Percentiles rank a stretch among this genome's conserved stretches.
These are phyloP conservation scores for Podosphaera fusca DNA, from an alignment of 2,329 filamentous ascomycete genomes.

Conservation along the genomic window DNA sequence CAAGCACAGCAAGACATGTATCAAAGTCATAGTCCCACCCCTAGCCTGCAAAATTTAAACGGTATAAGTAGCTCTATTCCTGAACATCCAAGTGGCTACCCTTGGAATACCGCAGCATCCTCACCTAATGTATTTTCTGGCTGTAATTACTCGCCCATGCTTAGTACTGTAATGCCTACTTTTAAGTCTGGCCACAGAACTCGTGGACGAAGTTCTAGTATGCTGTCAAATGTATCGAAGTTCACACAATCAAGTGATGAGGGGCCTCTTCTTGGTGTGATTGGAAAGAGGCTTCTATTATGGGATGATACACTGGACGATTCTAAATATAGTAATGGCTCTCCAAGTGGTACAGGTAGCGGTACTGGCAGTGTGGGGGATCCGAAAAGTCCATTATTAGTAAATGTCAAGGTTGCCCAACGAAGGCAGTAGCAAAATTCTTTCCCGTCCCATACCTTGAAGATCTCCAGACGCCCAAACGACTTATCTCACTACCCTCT, in stretches of 20 bases:
- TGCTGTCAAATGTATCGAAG: conserved; percentile 43
- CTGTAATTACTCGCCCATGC: conserved; percentile 3
- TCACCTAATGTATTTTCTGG: conserved; percentile 3
- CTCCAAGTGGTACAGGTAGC: conserved; percentile 17
- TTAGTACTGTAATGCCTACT: conserved; percentile 1
- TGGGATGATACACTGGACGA: conserved; percentile 9
- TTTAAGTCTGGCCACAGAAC: conserved; percentile 6
- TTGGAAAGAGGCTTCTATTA: conserved; percentile 2
- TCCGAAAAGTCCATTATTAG: conserved; percentile 24
- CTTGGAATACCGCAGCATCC: conserved; percentile 9
- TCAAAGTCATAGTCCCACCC: conserved; percentile 5
- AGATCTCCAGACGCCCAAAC: no score
- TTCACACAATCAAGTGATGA: conserved; percentile 39
- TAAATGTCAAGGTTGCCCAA: conserved; percentile 4
- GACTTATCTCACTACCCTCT: no score
- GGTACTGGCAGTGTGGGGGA: conserved; percentile 24
- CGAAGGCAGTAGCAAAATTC: background rate
- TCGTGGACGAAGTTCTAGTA: conserved; percentile 38
- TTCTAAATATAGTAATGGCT: conserved; percentile 8
- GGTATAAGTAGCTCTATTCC: conserved; percentile 3
- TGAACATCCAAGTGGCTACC: conserved; percentile 6
- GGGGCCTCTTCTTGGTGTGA: conserved; percentile 14
- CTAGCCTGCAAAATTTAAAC: conserved; percentile 8
- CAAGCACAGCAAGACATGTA: conserved; percentile 5
- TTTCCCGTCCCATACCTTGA: background rate